Evolutionary conservation across 1,284 basidiomycete species (phyloP), one percentile per base, ranked within the genome.

Genomic region (Tilletia setariae): DNA sequence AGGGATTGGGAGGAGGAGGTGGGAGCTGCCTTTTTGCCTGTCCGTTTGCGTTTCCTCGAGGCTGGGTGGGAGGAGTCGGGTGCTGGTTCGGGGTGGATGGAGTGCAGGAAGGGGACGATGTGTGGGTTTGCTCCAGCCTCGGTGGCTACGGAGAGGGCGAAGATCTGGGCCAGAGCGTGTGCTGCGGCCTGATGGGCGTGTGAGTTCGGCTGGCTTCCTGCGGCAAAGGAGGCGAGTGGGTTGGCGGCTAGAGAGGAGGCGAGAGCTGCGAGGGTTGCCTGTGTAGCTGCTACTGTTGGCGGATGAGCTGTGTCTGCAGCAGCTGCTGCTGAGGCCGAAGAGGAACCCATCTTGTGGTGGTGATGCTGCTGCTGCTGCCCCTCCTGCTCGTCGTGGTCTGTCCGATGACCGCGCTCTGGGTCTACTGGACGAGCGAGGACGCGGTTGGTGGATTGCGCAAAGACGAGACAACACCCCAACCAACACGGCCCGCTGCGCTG

Each of bases 51-150:
- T 1, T 91, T 89, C 70, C 91, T 88, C 1, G 51, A 23, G 21
- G 51, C 51, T 40, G 35, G 11, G 64, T 80, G 71, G 16, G 83
- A 76, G 16, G 90, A 91, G 76, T 88, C 86, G 21, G 90, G 90
- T 64, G 86, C 83, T 6, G 86, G 83, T 11, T 76, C 70, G 23
- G 78, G 78, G 7, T 75, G 85, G 64, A 94, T 85, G 43, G 90
- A 90, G 0, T 86, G 78, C 68, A 96, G 84, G 51, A 96, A 86
- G 11, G 88, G 85, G 64, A 85, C 84, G 35, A 97, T 86, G 80
- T 90, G 87, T 2, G 87, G 85, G 49, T 87, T 86, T 1, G 92
- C 90, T 13, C 81, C 74, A 4, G 81, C 74, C 83, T 96, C 94
- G 15, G 90, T 82, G 6, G 73, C 73, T 63, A 86, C 79, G 11